Evolutionary conservation across 768 basidiomycete genomes (phyloP), one percentile per base, ranked within the genome.

Genomic region (Lepiota venenata): DNA sequence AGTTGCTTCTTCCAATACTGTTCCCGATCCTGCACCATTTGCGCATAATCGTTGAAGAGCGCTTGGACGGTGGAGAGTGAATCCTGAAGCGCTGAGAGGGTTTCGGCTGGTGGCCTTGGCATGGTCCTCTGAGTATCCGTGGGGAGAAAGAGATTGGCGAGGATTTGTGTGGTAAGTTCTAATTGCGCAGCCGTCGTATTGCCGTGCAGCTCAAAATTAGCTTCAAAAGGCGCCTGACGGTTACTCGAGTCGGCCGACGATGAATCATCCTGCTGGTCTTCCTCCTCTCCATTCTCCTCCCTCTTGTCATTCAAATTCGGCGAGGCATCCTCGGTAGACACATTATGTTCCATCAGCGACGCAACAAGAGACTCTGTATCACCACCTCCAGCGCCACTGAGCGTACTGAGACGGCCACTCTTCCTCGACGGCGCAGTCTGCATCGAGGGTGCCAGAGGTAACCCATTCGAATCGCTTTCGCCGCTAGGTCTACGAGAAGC

Each of bases 11-110:
- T 77, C 74, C 83, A 94, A 80, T 87, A 97, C 46, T 80, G 78
- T 58, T 97, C 95, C n/a, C 95, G 77, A 54, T 87, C 85, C 52
- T 76, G 74, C 4, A 78, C 74, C 82, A 94, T 90, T 41, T 77
- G 68, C 1, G 83, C 71, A 61, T 89, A 91, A 54, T 88, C 85
- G 47, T 70, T 71, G n/a, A 90, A 65, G 69, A 88, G 76, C 14
- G 67, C 69, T 55, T 84, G 80, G 2, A 87, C 80, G 0, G 76
- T 73, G 1, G 66, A 55, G 10, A 92, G 70, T 0, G 84, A 85
- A 29, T 86, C 83, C 29, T 77, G 78, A 16, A 94, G 65, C 0
- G 85, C 84, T 7, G 74, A 70, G 42, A 77, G 74, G 29, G 78
- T 65, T 50, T 70, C 66, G 16, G n/a, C 44, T 0, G 38, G 14